Percentiles rank a stretch among this genome's conserved stretches.
These are phyloP conservation scores for Blastobotrys persicus DNA, from an alignment of 1,139 yeast genomes.

Conservation along the genomic window DNA sequence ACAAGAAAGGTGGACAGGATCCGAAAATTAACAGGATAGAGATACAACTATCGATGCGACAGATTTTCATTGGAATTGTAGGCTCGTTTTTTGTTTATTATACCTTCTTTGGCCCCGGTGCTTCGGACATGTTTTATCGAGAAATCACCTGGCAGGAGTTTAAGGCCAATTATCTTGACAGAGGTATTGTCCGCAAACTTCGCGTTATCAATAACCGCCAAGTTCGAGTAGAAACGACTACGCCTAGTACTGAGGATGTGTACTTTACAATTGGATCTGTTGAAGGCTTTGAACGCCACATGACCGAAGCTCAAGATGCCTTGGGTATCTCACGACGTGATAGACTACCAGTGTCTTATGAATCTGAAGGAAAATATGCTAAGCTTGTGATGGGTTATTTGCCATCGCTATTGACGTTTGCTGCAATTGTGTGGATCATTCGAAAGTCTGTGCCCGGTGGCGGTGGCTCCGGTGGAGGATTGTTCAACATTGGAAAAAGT, in stretches of 20 bases:
- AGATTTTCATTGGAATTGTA: slow-evolving; percentile 33
- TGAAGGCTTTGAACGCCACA: slow-evolving; percentile 82
- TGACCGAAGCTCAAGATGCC: slow-evolving; percentile 71
- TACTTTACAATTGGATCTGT: slow-evolving; percentile 86
- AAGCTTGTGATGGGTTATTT: slow-evolving; percentile 68
- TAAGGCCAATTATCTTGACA: slow-evolving; percentile 74
- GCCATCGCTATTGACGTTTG: slow-evolving; percentile 75
- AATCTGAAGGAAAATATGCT: slow-evolving; percentile 62
- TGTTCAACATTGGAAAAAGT: slow-evolving; percentile 69
- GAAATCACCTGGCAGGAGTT: slow-evolving; percentile 87
- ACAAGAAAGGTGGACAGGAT: slow-evolving; percentile 36
- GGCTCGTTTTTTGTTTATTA: slow-evolving; percentile 24
- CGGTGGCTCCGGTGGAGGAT: slow-evolving; percentile 50
- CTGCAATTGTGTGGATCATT: slow-evolving; percentile 64
- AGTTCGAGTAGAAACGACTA: slow-evolving; percentile 50
- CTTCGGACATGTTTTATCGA: slow-evolving; percentile 37
- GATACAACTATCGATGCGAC: slow-evolving; percentile 31
- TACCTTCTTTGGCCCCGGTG: slow-evolving; percentile 29
- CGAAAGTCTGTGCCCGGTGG: slow-evolving; percentile 45
- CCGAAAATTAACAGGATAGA: slow-evolving; percentile 31
- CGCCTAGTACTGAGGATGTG: slow-evolving; percentile 34
- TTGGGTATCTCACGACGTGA: slow-evolving; percentile 59
- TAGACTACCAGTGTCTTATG: slow-evolving; percentile 81
- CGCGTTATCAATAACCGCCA: slow-evolving; percentile 71
- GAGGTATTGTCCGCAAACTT: slow-evolving; percentile 75